phyloP scores from a whole-genome alignment of 495 filamentous ascomycete genomes.

The Penicillium bialowiezense region DNA sequence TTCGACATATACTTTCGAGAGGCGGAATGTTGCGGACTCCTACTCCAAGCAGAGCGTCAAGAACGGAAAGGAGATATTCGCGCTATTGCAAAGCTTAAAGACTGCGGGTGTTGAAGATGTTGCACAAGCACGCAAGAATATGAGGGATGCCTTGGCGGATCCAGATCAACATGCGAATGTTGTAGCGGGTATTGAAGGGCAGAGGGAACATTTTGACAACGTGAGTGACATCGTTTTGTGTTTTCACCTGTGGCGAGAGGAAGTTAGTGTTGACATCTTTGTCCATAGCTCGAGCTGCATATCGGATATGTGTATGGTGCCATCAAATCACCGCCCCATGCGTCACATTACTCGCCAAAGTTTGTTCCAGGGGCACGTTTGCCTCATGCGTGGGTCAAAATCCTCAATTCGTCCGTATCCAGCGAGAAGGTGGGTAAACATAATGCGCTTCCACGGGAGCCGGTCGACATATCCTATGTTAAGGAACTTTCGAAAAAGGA shows the following conservation, averaged over 20 bases:
- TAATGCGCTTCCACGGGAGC: neutral
- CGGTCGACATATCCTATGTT: conserved; percentile 21
- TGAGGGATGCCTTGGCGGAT: conserved; percentile 2
- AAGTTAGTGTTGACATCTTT: neutral
- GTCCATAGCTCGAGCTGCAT: conserved; percentile 20
- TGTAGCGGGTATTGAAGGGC: conserved; percentile 20
- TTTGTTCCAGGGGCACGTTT: conserved; percentile 20
- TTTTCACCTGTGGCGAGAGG: neutral
- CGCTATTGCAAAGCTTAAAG: conserved; percentile 21
- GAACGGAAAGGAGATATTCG: conserved; percentile 28
- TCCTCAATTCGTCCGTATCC: neutral
- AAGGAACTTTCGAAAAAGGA: conserved; percentile 10
- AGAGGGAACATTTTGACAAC: conserved; percentile 30
- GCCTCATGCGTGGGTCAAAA: conserved; percentile 24
- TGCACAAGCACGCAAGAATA: conserved; percentile 4
- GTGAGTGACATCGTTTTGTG: neutral
- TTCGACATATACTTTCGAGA: conserved; percentile 19
- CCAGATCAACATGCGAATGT: conserved; percentile 4
- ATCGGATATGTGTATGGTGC: conserved; percentile 31
- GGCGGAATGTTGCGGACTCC: conserved; percentile 23
- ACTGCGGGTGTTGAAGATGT: conserved; percentile 14
- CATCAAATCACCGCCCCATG: conserved; percentile 17
- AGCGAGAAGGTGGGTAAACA: neutral
- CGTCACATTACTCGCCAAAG: conserved; percentile 21
- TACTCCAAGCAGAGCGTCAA: conserved; percentile 30